Percentiles rank a stretch among this genome's conserved stretches.
Evolutionary conservation across 179 eudicot species (phyloP).

Genomic region (Heliamphora pulchella): DNA sequence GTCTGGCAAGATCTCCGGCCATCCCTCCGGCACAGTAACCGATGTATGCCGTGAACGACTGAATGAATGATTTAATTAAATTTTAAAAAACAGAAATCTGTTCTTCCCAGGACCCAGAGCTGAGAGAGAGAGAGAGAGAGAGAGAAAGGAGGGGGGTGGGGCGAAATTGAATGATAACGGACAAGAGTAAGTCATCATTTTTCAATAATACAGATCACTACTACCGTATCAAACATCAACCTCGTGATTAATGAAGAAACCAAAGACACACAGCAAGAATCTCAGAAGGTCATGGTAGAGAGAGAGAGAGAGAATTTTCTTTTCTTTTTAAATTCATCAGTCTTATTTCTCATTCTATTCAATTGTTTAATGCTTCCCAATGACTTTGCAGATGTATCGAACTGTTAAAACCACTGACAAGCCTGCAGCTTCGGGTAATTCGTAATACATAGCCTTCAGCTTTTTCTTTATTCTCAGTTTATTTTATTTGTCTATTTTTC

Average conservation of each 20-base stretch:
- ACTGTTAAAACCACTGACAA: constrained; percentile 68
- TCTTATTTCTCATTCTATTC: neutral
- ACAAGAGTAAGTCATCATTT: constrained; percentile 40
- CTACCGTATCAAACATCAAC: constrained; percentile 26
- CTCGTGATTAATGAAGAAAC: constrained; percentile 39
- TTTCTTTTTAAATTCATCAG: neutral
- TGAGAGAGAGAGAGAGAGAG: constrained; percentile 11
- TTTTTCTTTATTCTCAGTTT: neutral
- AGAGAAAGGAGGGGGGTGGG: constrained; percentile 13
- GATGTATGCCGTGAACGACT: constrained; percentile 23
- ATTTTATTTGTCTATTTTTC: neutral
- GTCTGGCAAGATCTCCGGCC: constrained; percentile 18
- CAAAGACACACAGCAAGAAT: constrained; percentile 12
- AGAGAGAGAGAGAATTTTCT: neutral
- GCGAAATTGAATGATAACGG: constrained; percentile 17
- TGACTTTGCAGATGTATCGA: constrained; percentile 42
- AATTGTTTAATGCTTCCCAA: neutral
- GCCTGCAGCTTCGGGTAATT: constrained; percentile 51
- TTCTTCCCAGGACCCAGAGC: neutral
- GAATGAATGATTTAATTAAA: constrained; percentile 22
- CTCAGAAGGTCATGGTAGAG: constrained; percentile 4
- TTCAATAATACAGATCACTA: constrained; percentile 33
- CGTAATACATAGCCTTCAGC: constrained; percentile 13
- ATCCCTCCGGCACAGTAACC: constrained; percentile 45
- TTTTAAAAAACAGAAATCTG: constrained; percentile 12